Evolutionary conservation across 257 asterid genomes (phyloP).

Genomic region (Scutellaria galericulata): DNA sequence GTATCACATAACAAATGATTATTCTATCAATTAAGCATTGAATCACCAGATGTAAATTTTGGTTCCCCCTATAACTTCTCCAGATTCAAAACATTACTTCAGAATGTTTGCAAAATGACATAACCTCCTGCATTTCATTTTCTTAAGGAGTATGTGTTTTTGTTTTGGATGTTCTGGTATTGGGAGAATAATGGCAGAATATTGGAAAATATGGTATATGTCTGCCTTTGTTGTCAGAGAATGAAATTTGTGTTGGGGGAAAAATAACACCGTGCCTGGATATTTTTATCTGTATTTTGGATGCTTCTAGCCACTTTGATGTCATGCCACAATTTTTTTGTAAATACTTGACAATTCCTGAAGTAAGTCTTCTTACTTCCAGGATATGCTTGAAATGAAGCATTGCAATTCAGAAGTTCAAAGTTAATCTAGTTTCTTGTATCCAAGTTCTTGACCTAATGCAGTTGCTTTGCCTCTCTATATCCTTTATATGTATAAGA

Average conservation of each 20-base stretch:
- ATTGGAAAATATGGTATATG: neutral
- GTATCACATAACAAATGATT: too few species aligned
- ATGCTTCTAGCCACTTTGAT: neutral
- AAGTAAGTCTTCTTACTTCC: too few species aligned
- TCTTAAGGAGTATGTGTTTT: neutral
- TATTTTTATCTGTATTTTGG: too few species aligned
- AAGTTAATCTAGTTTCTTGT: too few species aligned
- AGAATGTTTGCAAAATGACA: too few species aligned
- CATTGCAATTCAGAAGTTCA: too few species aligned
- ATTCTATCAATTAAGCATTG: neutral
- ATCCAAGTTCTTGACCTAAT: neutral
- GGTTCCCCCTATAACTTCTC: neutral
- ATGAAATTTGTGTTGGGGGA: neutral
- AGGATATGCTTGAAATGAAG: too few species aligned
- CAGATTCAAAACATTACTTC: neutral
- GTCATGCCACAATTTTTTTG: neutral
- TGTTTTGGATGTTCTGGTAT: neutral
- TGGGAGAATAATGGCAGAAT: neutral
- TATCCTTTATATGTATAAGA: neutral
- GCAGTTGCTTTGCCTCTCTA: neutral
- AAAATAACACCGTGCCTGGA: neutral
- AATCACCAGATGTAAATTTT: neutral
- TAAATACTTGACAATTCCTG: neutral
- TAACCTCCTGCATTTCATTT: neutral
- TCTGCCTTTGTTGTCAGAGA: neutral